phyloP scores from a whole-genome alignment of 2,329 filamentous ascomycete species.

The Aspergillus sp. region DNA sequence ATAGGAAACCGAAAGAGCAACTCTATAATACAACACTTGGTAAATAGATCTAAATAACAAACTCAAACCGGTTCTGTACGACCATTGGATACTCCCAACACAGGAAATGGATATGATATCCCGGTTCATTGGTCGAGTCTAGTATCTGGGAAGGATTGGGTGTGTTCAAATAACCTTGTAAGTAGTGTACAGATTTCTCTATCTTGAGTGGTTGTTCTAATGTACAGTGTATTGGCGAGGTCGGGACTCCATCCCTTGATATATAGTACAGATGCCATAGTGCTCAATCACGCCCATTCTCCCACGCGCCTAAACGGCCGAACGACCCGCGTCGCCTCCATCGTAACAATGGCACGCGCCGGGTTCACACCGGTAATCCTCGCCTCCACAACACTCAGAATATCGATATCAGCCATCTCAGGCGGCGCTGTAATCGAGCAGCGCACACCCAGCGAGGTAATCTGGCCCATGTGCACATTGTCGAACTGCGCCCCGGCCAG shows the following conservation, averaged over 20 bases:
- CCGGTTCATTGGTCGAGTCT: too few relatives aligned
- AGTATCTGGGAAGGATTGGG: too few relatives aligned
- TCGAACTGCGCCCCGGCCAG: constrained; percentile 22
- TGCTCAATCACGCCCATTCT: constrained; percentile 25
- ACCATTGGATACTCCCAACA: too few relatives aligned
- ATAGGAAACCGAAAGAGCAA: too few relatives aligned
- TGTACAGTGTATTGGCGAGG: background rate
- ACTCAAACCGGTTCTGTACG: too few relatives aligned
- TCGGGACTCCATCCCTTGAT: background rate
- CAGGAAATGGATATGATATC: too few relatives aligned
- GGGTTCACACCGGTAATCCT: constrained; percentile 36
- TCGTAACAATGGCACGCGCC: constrained; percentile 29
- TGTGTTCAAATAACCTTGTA: background rate
- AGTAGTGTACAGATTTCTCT: background rate
- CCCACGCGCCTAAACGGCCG: constrained; percentile 34
- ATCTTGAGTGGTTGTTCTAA: background rate
- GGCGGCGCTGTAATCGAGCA: constrained; percentile 30
- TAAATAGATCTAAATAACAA: too few relatives aligned
- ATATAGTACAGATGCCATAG: background rate
- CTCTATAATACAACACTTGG: too few relatives aligned
- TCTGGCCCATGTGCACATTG: constrained; percentile 27
- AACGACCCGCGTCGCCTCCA: constrained; percentile 35
- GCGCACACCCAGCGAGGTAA: constrained; percentile 32
- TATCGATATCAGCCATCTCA: constrained; percentile 26
- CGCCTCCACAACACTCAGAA: constrained; percentile 36